A percentile compares a stretch with the other conserved stretches of the same genome.
phyloP scores from a whole-genome alignment of 441 rosid species.

The Brassica hybrid region DNA sequence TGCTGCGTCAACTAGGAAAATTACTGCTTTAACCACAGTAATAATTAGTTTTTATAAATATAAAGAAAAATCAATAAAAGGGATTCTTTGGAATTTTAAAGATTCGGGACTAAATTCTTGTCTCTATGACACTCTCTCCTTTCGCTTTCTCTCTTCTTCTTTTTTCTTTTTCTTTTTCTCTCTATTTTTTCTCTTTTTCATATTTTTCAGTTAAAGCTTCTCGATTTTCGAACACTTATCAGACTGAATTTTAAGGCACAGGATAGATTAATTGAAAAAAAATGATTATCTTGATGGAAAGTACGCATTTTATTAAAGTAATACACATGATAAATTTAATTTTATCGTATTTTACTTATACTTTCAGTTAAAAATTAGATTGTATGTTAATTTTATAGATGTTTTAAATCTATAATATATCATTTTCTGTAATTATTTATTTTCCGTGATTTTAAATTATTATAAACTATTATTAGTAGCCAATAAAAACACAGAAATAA shows the following conservation, averaged over 20 bases:
- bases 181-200: not conserved
- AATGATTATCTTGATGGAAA: not conserved
- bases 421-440: too few species aligned
- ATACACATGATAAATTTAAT: not conserved
- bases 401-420: too few species aligned
- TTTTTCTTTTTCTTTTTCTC: slow-evolving; percentile 20
- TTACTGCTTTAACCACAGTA: slow-evolving; percentile 27
- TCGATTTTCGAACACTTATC: slow-evolving; percentile 16
- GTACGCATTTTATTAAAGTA: not conserved
- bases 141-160: slow-evolving; percentile 48
- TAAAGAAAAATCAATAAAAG: slow-evolving; percentile 1
- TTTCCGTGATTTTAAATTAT: too few species aligned
- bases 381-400: not conserved
- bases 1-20: slow-evolving; percentile 12
- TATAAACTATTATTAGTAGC: not conserved
- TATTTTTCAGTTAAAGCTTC: slow-evolving; percentile 6
- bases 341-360: not conserved
- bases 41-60: not conserved
- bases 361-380: not conserved
- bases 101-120: slow-evolving; percentile 58
- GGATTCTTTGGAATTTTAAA: slow-evolving; percentile 60
- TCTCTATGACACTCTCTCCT: slow-evolving; percentile 38
- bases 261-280: too few species aligned
- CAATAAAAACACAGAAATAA: not conserved
- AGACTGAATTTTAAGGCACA: not conserved